A percentile compares a stretch with the other conserved stretches of the same genome.
These are phyloP conservation scores for Eutrema heterophyllum DNA, from an alignment of 345 rosid species.

Conservation along the genomic window DNA sequence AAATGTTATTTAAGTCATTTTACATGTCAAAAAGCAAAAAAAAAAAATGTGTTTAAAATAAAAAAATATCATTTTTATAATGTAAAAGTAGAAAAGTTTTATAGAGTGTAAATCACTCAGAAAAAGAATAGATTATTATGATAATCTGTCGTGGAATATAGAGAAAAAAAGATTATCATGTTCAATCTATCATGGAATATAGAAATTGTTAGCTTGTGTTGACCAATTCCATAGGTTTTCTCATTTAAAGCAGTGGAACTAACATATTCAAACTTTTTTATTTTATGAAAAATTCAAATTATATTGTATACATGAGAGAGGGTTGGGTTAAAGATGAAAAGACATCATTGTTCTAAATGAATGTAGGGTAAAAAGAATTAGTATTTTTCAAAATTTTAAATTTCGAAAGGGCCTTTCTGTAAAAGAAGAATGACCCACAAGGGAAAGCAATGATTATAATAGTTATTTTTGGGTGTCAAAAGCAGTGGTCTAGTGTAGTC, in stretches of 20 bases:
- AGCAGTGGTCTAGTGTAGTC: conserved; percentile 27
- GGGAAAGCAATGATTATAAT: conserved; percentile 18
- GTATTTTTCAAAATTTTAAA: conserved; percentile 8
- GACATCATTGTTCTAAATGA: conserved; percentile 26
- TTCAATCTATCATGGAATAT: not conserved
- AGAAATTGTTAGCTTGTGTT: not conserved
- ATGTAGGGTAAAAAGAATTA: conserved; percentile 10
- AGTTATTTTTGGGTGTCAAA: conserved; percentile 21
- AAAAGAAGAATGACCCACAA: conserved; percentile 35
- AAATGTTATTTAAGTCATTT: too few relatives aligned
- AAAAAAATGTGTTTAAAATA: too few relatives aligned
- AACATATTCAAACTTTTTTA: not conserved
- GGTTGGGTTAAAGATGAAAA: conserved; percentile 28
- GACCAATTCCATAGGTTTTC: conserved; percentile 11
- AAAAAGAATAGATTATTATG: too few relatives aligned
- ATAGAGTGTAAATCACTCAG: too few relatives aligned
- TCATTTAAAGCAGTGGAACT: not conserved
- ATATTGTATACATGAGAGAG: not conserved
- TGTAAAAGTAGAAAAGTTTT: too few relatives aligned
- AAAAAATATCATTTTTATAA: too few relatives aligned
- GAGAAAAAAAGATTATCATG: not conserved
- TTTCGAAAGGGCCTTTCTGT: conserved; percentile 21
- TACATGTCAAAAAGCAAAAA: too few relatives aligned
- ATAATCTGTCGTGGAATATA: too few relatives aligned
- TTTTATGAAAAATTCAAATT: not conserved